Conservation (phyloP, 805 yeast species). For the Pichia kluyveri region DNA sequence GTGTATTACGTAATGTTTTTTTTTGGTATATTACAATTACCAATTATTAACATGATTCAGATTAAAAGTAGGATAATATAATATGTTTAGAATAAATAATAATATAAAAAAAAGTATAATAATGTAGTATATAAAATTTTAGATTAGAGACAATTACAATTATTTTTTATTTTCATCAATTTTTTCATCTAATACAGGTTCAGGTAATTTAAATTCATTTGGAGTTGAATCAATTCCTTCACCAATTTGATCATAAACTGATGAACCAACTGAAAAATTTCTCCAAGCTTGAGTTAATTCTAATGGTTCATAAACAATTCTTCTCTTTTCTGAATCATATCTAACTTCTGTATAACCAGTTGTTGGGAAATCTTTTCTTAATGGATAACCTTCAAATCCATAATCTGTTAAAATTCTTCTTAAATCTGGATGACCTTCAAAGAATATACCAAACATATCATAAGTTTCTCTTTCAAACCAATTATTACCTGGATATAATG, state of each 20-base stretch:
- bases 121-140: background rate
- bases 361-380: slow-evolving; percentile 87
- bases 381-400: slow-evolving; percentile 88
- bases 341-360: slow-evolving; percentile 87
- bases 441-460: slow-evolving; percentile 80
- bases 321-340: slow-evolving; percentile 84
- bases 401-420: slow-evolving; percentile 87
- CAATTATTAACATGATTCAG: too few species aligned
- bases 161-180: slow-evolving; percentile 17
- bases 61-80: too few species aligned
- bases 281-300: slow-evolving; percentile 91
- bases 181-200: slow-evolving; percentile 61
- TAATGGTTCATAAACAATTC: slow-evolving; percentile 82
- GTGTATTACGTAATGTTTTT: too few species aligned
- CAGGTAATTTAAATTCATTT: slow-evolving; percentile 70
- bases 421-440: slow-evolving; percentile 83
- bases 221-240: slow-evolving; percentile 79
- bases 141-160: background rate
- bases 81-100: too few species aligned
- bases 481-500: slow-evolving; percentile 69
- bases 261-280: slow-evolving; percentile 79
- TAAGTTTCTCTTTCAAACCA: slow-evolving; percentile 90
- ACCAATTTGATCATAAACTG: slow-evolving; percentile 90
- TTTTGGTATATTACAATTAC: too few species aligned
- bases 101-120: background rate